phyloP scores from a whole-genome alignment of 345 rosid species.

The Clausena lansium region DNA sequence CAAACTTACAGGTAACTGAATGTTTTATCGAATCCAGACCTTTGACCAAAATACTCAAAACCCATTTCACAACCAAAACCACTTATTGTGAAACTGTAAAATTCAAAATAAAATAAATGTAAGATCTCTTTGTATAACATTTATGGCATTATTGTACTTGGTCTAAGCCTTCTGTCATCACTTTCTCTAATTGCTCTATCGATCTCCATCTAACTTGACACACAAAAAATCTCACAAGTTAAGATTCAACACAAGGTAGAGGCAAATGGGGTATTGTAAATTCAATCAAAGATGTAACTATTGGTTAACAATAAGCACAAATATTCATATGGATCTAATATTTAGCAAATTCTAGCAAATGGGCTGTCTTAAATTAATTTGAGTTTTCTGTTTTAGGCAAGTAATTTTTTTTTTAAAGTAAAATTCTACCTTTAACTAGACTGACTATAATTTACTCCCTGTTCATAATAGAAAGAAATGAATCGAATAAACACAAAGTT shows the following conservation, averaged over 20 bases:
- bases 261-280: conserved; percentile 12
- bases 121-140: conserved; percentile 79
- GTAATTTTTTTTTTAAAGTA: neutral
- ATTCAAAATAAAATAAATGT: conserved; percentile 46
- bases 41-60: conserved; percentile 9
- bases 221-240: conserved; percentile 6
- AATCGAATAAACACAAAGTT: neutral
- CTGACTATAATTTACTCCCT: too few species aligned
- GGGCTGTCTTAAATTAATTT: conserved; percentile 1
- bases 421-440: too few species aligned
- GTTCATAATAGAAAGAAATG: neutral
- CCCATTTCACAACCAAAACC: conserved; percentile 6
- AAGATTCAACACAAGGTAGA: conserved; percentile 4
- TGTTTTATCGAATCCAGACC: neutral
- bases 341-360: neutral
- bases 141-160: conserved; percentile 85
- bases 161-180: conserved; percentile 87
- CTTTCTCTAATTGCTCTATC: conserved; percentile 78
- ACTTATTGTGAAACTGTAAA: conserved; percentile 1
- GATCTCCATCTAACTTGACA: conserved; percentile 71
- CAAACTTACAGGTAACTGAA: neutral
- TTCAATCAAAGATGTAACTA: neutral
- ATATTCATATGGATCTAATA: neutral
- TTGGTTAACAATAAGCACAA: neutral
- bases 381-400: neutral